Percentiles rank a stretch among this genome's conserved stretches.
These are phyloP conservation scores for Nephelium lappaceum DNA, from an alignment of 345 rosid species.

Conservation along the genomic window DNA sequence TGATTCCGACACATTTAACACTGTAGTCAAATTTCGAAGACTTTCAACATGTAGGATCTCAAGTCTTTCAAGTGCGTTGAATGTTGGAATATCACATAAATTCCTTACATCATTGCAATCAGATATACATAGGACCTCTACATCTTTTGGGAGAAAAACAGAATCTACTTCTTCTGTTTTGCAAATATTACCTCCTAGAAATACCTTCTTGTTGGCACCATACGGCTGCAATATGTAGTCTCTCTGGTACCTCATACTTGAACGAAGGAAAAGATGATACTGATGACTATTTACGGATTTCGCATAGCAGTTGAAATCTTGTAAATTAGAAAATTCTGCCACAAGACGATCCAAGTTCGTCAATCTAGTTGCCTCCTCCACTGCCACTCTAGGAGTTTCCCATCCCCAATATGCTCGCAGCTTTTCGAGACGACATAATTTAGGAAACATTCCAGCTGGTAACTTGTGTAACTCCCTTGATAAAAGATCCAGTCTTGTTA, in stretches of 20 bases:
- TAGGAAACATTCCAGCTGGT: conserved; percentile 17
- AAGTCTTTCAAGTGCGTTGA: background rate
- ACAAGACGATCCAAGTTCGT: background rate
- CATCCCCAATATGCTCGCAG: background rate
- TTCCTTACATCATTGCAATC: background rate
- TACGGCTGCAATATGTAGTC: no score
- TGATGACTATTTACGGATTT: background rate
- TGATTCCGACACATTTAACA: background rate
- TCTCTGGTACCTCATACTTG: no score
- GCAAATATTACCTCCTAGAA: background rate
- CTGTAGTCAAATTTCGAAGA: background rate
- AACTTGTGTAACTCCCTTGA: background rate
- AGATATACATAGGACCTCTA: background rate
- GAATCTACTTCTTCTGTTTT: background rate
- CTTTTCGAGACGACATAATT: background rate
- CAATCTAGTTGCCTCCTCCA: conserved; percentile 14
- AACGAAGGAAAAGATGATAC: no score
- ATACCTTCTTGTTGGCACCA: background rate
- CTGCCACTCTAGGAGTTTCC: background rate
- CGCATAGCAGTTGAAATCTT: background rate
- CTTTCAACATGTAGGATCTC: background rate
- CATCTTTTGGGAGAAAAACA: background rate
- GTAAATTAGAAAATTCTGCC: background rate
- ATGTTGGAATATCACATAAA: background rate
- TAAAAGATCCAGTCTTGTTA: conserved; percentile 23